Conservation (phyloP, 192 early-diverging fungal genomes). For the Jimgerdemannia lactiflua region DNA sequence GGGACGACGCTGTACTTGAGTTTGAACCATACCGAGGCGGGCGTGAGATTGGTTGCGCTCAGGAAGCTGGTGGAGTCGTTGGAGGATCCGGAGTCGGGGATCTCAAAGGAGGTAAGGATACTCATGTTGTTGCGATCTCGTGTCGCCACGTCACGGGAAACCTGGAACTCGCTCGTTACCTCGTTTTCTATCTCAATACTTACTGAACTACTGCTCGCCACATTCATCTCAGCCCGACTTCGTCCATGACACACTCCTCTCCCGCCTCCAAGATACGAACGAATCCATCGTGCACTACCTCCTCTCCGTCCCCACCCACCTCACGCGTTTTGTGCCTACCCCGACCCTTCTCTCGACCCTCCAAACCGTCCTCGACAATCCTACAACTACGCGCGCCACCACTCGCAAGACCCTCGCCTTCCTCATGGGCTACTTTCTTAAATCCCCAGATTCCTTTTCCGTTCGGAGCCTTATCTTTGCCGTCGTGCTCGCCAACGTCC, state of each 20-base stretch:
- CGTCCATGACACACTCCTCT: constrained; percentile 43
- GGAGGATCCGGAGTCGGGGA: constrained; percentile 23
- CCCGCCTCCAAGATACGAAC: constrained; percentile 48
- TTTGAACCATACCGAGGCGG: constrained; percentile 68
- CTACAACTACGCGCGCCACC: constrained; percentile 21
- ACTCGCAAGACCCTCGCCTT: constrained; percentile 23
- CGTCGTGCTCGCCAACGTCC: constrained; percentile 3
- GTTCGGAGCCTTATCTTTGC: constrained; percentile 1
- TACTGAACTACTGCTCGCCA: not conserved
- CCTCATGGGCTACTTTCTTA: constrained; percentile 11
- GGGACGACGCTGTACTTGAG: constrained; percentile 81
- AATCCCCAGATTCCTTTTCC: not conserved
- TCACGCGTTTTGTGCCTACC: constrained; percentile 30
- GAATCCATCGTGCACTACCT: constrained; percentile 41
- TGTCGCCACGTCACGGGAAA: no score
- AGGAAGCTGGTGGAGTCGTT: constrained; percentile 60
- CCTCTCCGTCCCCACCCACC: constrained; percentile 22
- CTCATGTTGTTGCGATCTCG: not conserved
- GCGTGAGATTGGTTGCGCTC: constrained; percentile 68
- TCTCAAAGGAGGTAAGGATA: not conserved
- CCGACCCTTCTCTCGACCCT: constrained; percentile 28
- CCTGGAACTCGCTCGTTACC: not conserved
- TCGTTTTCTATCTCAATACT: not conserved
- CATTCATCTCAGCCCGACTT: constrained; percentile 27
- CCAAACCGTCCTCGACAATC: constrained; percentile 21